These are phyloP conservation scores for Coffea canephora DNA, from an alignment of 257 asterid genomes.

Conservation along the genomic window DNA sequence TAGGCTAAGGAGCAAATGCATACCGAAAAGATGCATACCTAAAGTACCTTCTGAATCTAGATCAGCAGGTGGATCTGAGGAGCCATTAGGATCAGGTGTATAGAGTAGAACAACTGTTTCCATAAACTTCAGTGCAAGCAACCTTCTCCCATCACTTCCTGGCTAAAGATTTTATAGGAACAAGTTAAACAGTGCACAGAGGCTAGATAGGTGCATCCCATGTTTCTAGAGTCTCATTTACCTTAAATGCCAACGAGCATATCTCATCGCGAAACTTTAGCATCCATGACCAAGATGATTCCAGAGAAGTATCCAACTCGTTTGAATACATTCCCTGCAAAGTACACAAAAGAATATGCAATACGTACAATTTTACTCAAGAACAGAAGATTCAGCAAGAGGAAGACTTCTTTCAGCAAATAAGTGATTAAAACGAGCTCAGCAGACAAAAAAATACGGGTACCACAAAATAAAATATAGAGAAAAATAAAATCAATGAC, in stretches of 20 bases:
- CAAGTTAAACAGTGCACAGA: slow-evolving; percentile 32
- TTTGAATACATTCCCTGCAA: slow-evolving; percentile 74
- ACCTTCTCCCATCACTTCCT: slow-evolving; percentile 87
- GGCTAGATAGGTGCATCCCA: slow-evolving; percentile 7
- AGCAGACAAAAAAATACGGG: background rate
- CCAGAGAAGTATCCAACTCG: slow-evolving; percentile 58
- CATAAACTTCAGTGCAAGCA: slow-evolving; percentile 90
- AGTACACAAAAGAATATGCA: slow-evolving; percentile 17
- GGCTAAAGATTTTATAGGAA: slow-evolving; percentile 38
- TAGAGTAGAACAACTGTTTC: slow-evolving; percentile 81
- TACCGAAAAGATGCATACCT: slow-evolving; percentile 9
- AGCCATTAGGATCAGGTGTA: slow-evolving; percentile 86
- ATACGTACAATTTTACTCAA: background rate
- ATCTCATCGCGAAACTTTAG: slow-evolving; percentile 83
- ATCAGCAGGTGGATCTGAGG: slow-evolving; percentile 78
- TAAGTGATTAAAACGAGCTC: background rate
- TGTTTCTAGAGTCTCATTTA: slow-evolving; percentile 28
- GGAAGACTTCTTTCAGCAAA: background rate
- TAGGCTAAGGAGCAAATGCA: slow-evolving; percentile 4
- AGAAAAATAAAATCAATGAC: background rate
- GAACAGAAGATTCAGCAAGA: background rate
- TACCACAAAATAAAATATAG: background rate
- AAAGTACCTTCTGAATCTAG: slow-evolving; percentile 57
- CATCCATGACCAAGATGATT: slow-evolving; percentile 70
- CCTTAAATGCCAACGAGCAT: slow-evolving; percentile 83